Evolutionary conservation across 768 basidiomycete genomes (phyloP).

Genomic region (Suillus clintonianus): DNA sequence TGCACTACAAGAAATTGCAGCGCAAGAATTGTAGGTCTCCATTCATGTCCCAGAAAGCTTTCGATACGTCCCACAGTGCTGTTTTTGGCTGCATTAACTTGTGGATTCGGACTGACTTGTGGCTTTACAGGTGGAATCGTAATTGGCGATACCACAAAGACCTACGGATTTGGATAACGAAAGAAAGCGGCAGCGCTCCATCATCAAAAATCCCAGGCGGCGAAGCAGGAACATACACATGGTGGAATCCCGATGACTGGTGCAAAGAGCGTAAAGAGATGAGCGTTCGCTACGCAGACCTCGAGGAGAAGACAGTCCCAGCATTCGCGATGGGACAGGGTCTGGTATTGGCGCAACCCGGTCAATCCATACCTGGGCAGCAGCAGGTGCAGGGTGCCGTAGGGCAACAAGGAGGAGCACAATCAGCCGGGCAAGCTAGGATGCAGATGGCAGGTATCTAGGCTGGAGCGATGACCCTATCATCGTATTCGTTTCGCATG

Average conservation of each 20-base stretch:
- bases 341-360: constrained; percentile 40
- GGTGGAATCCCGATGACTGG: constrained; percentile 86
- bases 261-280: constrained; percentile 76
- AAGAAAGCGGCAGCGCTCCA: constrained; percentile 77
- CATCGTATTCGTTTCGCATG: constrained; percentile 15
- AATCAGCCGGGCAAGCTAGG: constrained; percentile 30
- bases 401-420: constrained; percentile 28
- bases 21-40: constrained; percentile 85
- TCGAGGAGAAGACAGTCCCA: constrained; percentile 71
- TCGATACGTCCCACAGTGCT: not conserved
- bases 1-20: constrained; percentile 90
- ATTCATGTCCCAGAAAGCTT: not conserved
- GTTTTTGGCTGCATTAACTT: not conserved
- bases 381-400: constrained; percentile 36
- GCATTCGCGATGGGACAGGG: constrained; percentile 58
- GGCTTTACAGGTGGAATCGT: constrained; percentile 71
- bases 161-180: constrained; percentile 79
- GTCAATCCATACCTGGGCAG: constrained; percentile 38
- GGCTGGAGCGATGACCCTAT: constrained; percentile 15
- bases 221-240: constrained; percentile 88
- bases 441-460: constrained; percentile 38
- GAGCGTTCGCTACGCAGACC: constrained; percentile 71
- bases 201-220: constrained; percentile 78
- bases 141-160: constrained; percentile 98
- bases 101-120: constrained; percentile 7